These are phyloP conservation scores for Leishmania lainsoni DNA, from an alignment of 208 protist species.

Conservation along the genomic window DNA sequence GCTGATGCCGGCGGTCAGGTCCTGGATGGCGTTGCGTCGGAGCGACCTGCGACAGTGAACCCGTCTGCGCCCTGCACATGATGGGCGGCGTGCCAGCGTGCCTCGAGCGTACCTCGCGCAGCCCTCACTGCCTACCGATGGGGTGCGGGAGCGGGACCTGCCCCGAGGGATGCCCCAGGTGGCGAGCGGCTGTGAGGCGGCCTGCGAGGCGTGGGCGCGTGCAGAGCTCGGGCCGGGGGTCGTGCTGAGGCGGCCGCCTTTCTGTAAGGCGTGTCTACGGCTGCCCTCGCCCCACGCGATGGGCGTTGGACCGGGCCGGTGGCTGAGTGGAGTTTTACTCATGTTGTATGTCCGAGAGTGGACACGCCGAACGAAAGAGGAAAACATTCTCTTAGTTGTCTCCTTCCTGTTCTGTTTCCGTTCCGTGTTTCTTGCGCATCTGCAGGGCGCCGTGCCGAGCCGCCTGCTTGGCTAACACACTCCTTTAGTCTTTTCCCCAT, in stretches of 20 bases:
- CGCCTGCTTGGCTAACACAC: neutral
- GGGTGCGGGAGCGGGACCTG: neutral
- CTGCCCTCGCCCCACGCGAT: too few species aligned
- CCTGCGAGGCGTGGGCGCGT: neutral
- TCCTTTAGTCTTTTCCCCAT: neutral
- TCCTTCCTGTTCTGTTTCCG: too few species aligned
- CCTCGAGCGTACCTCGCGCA: neutral
- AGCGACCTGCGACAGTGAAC: neutral
- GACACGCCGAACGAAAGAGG: neutral
- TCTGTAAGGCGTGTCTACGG: neutral
- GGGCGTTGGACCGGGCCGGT: neutral
- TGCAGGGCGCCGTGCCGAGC: neutral
- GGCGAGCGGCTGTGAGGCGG: neutral
- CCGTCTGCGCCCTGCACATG: neutral
- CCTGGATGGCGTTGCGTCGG: neutral
- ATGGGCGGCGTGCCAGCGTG: neutral
- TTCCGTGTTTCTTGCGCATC: neutral
- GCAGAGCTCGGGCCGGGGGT: neutral
- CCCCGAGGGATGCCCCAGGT: neutral
- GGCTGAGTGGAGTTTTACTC: neutral
- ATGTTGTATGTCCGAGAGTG: neutral
- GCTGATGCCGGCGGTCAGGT: neutral
- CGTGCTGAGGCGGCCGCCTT: neutral
- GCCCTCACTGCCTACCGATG: neutral
- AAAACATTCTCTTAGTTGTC: too few species aligned